These are phyloP conservation scores for Hypholoma fasciculare DNA, from an alignment of 768 basidiomycete species.

Conservation along the genomic window DNA sequence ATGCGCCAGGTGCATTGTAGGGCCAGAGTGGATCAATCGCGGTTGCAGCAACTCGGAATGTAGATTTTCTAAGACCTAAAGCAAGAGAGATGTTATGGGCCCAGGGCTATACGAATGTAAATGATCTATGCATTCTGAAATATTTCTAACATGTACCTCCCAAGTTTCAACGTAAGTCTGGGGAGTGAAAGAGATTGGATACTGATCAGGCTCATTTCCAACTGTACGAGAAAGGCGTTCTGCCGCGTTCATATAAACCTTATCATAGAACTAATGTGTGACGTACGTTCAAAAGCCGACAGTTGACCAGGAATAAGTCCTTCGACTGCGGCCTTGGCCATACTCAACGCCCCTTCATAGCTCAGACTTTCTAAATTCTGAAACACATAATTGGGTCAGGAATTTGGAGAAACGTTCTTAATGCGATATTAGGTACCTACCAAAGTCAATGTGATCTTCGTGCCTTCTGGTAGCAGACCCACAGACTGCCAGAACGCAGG, in stretches of 20 bases:
- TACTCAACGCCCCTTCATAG: conserved; percentile 39
- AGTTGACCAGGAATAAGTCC: conserved; percentile 38
- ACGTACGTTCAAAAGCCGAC: conserved; percentile 41
- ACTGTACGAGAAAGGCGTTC: conserved; percentile 30
- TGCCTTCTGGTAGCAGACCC: conserved; percentile 43
- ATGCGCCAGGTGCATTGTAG: conserved; percentile 41
- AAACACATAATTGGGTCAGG: background rate
- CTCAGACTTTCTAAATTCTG: conserved; percentile 47
- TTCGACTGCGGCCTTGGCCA: conserved; percentile 42
- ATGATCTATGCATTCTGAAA: background rate
- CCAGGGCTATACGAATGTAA: conserved; percentile 36
- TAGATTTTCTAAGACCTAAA: conserved; percentile 35
- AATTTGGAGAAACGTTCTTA: background rate
- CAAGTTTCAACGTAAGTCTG: conserved; percentile 44
- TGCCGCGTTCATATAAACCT: background rate
- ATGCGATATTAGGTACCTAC: conserved; percentile 21
- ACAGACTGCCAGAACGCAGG: conserved; percentile 50
- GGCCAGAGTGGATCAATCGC: conserved; percentile 54
- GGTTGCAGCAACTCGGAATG: conserved; percentile 51
- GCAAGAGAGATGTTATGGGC: conserved; percentile 46
- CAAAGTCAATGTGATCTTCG: conserved; percentile 46
- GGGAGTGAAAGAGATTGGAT: conserved; percentile 37
- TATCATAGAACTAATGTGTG: conserved; percentile 16
- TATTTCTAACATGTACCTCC: conserved; percentile 32
- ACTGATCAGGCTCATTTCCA: conserved; percentile 59